Evolutionary conservation across 2,329 filamentous ascomycete genomes (phyloP), one percentile per base, ranked within the genome.

Genomic region (Aspergillus pseudoviridinutans): DNA sequence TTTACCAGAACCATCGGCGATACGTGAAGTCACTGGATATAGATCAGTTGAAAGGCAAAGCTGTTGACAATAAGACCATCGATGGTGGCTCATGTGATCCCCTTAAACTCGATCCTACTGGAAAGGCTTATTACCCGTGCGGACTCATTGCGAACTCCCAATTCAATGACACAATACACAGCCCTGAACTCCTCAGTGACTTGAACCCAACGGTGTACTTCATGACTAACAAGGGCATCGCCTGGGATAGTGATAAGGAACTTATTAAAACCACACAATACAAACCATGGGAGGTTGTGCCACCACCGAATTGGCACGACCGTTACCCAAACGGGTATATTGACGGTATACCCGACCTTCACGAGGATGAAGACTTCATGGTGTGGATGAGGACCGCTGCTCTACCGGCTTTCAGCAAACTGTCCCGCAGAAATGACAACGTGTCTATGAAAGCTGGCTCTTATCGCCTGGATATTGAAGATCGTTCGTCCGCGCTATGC

Each of bases 311-410:
- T 74, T 99, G 94, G 94, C 72, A 77, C 20, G 69, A 81, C 12
- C 83, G 85, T 57, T 96, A 88, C 64, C 87, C 87, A 6, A 71
- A 87, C 41, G 84, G 83, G 60, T 96, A 96, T 70, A 87, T 83
- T 3, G 73, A 79, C 0, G 76, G 83, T 0, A 86, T 91, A 24
- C 91, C 92, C 0, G 77, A 94, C 66, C 74, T 97, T 20, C 82
- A 87, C 61, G 77, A 85, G 0, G 87, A 91, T 77, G 89, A 96
- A 73, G 86, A 87, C 47, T 96, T 99, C 74, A 92, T 97, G 77
- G 92, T 97, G 24, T 99, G 94, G 94, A 99, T 99, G 94, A 87
- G 94, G 66, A 96, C 95, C 1, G 94, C 94, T 25, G 94, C 93
- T 57, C 78, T 97, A 67, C 94, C 94, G 1, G 89, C 88, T 4